Base-by-base conservation (phyloP, 148 eudicot genomes). In the Camellia granthamiana region DNA sequence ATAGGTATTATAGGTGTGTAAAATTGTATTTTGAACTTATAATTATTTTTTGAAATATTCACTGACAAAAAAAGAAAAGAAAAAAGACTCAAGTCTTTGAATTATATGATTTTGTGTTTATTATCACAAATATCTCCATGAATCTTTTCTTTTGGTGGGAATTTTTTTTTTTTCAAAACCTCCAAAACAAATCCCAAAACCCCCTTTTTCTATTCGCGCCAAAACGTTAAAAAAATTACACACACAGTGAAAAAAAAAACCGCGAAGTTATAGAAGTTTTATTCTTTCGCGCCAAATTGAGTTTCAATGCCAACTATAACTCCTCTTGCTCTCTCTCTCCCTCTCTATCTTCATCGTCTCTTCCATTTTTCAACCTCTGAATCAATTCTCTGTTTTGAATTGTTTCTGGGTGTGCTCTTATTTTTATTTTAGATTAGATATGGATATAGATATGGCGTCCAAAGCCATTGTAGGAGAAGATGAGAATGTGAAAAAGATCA, bases 371-470 rank as follows among this genome's bases (percentile, higher is more conserved):
- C 74, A 18, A 49, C 2, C 58, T 67, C 47, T 67, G 46, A 15
- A 71, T 69, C 10, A 3, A 21, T 12, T 56, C 61, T 21, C 12
- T 23, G 52, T 23, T 54, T 30, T 5, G 0, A 56, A 12, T 3
- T 14, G 18, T 59, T 41, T 41, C 51, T 41, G 51, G 64, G 7
- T 74, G 51, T 38, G 19, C 62, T 5, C 5, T 15, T 12, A 41
- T 68, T n/a, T 43, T 15, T n/a, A 44, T 13, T 30, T 30, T 15
- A 0, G n/a, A 58, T 42, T n/a, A 43, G 52, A 43, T 4, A 79
- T 79, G 81, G 81, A 79, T 19, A 69, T 23, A 43, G 52, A 43
- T 4, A 79, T 79, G 81, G 81, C 59, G 43, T 56, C 42, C n/a
- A 66, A 19, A 13, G 30, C 19, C 68, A 13, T 23, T 14, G 58